These are phyloP conservation scores for Teratosphaeria epicoccoides DNA, from an alignment of 2,329 filamentous ascomycete species.

Conservation along the genomic window DNA sequence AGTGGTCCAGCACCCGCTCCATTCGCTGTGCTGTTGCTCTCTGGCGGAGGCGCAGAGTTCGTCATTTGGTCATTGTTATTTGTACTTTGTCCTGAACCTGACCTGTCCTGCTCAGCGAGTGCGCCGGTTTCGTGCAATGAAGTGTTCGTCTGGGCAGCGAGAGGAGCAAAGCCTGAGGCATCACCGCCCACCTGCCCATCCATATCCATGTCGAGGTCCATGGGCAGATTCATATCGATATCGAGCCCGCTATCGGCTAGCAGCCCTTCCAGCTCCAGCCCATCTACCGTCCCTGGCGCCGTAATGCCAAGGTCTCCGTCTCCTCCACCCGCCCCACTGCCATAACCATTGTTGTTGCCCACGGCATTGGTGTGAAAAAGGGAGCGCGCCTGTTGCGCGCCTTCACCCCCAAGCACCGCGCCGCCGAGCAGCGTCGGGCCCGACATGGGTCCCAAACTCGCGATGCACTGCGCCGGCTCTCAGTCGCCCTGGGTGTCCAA, in stretches of 20 bases:
- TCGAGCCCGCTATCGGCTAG: conserved; percentile 30
- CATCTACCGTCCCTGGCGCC: conserved; percentile 12
- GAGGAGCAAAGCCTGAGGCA: background rate
- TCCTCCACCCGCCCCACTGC: background rate
- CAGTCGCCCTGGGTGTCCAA: background rate
- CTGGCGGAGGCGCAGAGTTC: conserved; percentile 14
- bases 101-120: background rate
- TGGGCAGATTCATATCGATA: conserved; percentile 36
- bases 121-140: background rate
- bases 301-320: conserved; percentile 1
- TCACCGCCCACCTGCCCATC: conserved; percentile 2
- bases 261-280: conserved; percentile 14
- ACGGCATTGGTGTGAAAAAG: background rate
- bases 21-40: conserved; percentile 20
- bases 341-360: background rate
- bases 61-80: background rate
- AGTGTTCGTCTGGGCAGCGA: background rate
- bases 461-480: background rate
- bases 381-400: background rate
- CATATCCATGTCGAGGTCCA: conserved; percentile 35
- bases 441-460: background rate
- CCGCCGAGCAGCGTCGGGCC: background rate
- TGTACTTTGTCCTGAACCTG: background rate
- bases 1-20: conserved; percentile 46
- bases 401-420: background rate